Base-by-base conservation (phyloP, 2,329 filamentous ascomycete genomes). In the Pestalotiopsis sp. region DNA sequence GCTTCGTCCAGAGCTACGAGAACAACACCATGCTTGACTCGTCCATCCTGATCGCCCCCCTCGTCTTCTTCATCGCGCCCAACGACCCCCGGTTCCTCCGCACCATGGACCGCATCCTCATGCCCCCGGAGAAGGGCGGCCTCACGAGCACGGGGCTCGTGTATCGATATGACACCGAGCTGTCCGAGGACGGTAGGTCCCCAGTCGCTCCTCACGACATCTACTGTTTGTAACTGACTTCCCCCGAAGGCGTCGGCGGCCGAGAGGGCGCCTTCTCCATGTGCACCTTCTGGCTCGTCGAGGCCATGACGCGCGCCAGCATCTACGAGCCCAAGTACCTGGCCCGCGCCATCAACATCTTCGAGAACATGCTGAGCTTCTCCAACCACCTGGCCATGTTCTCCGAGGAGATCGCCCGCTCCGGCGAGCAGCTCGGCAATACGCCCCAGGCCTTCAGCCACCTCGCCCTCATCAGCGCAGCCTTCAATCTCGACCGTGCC, bases 241-340 rank as follows among this genome's bases (percentile, higher is more conserved):
- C n/a, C 14, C 12, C 4, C 9, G 12, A 56, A 66, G 64, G 70
- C 68, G 91, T 94, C 9, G 91, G 91, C 49, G 92, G 92, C 20
- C 85, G 87, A 65, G 92, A 94, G 79, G 92, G 92, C 25, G 91
- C 92, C 23, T 94, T 94, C 76, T 90, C 87, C 75, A 94, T 94
- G 91, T 93, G 92, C 76, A 94, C 92, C 0, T 94, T 94, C 77
- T 94, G 92, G 92, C 87, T 94, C 0, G 91, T 94, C 13, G 92
- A 94, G 79, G 91, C 92, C 27, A 86, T 94, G 80, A 93, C 91
- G 38, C 86, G 92, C 39, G 91, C 91, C 72, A 82, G 86, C 72
- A 81, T 84, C 62, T 91, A 92, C 77, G 89, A 92, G 71, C 82
- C 83, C n/a, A 90, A 87, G 71, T 92, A 92, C 72, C 81, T 91